Conservation (phyloP, 2,329 filamentous ascomycete species). For the Penicillium sp. region DNA sequence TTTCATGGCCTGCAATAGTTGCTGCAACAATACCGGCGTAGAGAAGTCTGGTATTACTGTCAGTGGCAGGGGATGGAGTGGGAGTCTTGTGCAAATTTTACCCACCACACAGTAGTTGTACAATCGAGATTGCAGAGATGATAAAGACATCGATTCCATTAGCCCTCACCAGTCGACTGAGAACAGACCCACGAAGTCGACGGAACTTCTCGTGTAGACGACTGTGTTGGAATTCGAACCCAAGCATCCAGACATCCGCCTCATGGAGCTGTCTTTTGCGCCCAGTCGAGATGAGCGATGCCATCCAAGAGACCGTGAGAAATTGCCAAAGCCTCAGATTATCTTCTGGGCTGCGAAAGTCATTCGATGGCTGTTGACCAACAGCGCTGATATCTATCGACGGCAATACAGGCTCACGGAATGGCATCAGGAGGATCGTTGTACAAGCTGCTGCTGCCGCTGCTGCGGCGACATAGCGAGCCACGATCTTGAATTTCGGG, state of each 20-base stretch:
- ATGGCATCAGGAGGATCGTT: conserved; percentile 63
- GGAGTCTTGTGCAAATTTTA: not conserved
- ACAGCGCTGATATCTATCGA: conserved; percentile 57
- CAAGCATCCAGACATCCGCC: conserved; percentile 75
- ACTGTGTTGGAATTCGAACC: conserved; percentile 76
- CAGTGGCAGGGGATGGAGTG: conserved; percentile 21
- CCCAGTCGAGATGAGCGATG: conserved; percentile 65
- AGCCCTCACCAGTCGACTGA: conserved; percentile 65
- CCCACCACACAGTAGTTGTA: conserved; percentile 58
- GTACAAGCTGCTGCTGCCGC: conserved; percentile 49
- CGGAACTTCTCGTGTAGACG: conserved; percentile 71
- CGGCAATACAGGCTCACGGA: conserved; percentile 58
- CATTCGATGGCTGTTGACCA: conserved; percentile 53
- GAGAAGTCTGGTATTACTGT: conserved; percentile 46
- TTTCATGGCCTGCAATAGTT: conserved; percentile 65
- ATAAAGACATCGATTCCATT: conserved; percentile 77
- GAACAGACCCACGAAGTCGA: conserved; percentile 67
- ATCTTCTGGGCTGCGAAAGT: conserved; percentile 73
- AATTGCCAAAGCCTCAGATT: conserved; percentile 76
- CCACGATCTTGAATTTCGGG: conserved; percentile 13
- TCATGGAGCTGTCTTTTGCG: conserved; percentile 65
- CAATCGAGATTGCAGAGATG: conserved; percentile 59
- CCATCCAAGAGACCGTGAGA: conserved; percentile 80
- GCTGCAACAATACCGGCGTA: conserved; percentile 67
- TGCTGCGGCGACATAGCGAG: conserved; percentile 33